Evolutionary conservation across 2,329 filamentous ascomycete species (phyloP), one percentile per base, ranked within the genome.

Genomic region (Tetracladium maxilliforme): DNA sequence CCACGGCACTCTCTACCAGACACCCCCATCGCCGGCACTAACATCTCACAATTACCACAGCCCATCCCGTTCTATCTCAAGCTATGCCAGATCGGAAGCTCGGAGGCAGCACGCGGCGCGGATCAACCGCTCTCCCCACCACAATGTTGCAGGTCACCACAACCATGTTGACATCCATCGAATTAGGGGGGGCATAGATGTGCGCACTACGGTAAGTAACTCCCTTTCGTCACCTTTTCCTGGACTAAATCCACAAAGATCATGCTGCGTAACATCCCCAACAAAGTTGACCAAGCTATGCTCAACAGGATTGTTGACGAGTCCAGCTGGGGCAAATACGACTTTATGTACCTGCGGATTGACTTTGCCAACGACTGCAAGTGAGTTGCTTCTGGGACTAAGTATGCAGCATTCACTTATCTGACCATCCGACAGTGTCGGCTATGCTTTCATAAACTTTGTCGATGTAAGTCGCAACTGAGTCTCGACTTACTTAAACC

Each of bases 371-470:
- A 83, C 39, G 72, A 82, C 34, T 83, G 78, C 73, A 86, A 84
- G 75, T 81, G 51, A 53, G 75, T 61, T 17, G 21, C 23, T 8
- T 9, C 21, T 27, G 13, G 24, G 14, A 19, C 7, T 19, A 22
- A 9, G 10, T 10, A 11, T 8, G 12, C 6, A 8, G 21, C 16
- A n/a, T 15, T 10, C 15, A 12, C 15, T 32, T 11, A 27, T 16
- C 34, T 61, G 49, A 33, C 35, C 47, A 27, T 49, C 50, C 19
- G 45, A n/a, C 33, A 92, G 84, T 45, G 87, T 95, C 30, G 90
- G 90, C 22, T 95, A 95, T 49, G 87, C 84, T 1, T 98, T 95
- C 51, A 83, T 98, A 54, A 94, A 98, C 51, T 94, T 95, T 39
- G 68, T 74, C 21, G 73, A 84, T 46, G 75, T 80, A 49, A 66